phyloP scores from a whole-genome alignment of 352 stramenopile genomes.

The Pythium periplocum region DNA sequence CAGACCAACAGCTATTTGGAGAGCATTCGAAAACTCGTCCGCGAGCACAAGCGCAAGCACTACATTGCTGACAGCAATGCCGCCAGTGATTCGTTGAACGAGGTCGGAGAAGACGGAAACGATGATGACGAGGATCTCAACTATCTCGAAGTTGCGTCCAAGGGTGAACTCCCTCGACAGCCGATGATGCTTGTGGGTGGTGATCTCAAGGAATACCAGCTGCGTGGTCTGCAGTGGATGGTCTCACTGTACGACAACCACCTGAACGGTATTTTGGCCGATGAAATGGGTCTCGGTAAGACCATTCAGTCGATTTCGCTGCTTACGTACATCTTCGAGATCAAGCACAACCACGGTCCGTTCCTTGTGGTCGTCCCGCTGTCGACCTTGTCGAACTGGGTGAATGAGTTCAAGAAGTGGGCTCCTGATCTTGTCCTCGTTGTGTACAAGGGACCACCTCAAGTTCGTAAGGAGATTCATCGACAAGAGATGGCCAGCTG shows the following conservation, averaged over 20 bases:
- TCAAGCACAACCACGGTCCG: slow-evolving; percentile 89
- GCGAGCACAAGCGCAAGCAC: slow-evolving; percentile 85
- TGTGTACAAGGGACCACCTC: slow-evolving; percentile 90
- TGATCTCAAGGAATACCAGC: slow-evolving; percentile 97
- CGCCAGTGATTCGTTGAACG: slow-evolving; percentile 27
- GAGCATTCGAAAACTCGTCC: slow-evolving; percentile 92
- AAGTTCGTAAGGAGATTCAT: slow-evolving; percentile 80
- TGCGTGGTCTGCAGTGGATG: slow-evolving; percentile 99
- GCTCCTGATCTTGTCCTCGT: slow-evolving; percentile 95
- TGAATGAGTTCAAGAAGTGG: slow-evolving; percentile 93
- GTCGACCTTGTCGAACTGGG: slow-evolving; percentile 92
- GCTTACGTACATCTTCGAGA: slow-evolving; percentile 77
- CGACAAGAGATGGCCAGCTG: slow-evolving; percentile 74
- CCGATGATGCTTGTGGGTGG: slow-evolving; percentile 95
- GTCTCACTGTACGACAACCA: slow-evolving; percentile 98
- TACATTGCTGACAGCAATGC: slow-evolving; percentile 22
- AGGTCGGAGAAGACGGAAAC: slow-evolving; percentile 25
- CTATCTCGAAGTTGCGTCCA: slow-evolving; percentile 80
- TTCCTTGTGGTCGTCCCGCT: slow-evolving; percentile 98
- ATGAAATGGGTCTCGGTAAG: slow-evolving; percentile 94
- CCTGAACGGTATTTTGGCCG: slow-evolving; percentile 97
- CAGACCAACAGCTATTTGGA: slow-evolving; percentile 96
- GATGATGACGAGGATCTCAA: slow-evolving; percentile 69
- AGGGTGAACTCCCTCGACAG: slow-evolving; percentile 86
- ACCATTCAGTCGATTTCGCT: slow-evolving; percentile 86